These are phyloP conservation scores for Rhodotorula taiwanensis DNA, from an alignment of 768 basidiomycete genomes.

Conservation along the genomic window DNA sequence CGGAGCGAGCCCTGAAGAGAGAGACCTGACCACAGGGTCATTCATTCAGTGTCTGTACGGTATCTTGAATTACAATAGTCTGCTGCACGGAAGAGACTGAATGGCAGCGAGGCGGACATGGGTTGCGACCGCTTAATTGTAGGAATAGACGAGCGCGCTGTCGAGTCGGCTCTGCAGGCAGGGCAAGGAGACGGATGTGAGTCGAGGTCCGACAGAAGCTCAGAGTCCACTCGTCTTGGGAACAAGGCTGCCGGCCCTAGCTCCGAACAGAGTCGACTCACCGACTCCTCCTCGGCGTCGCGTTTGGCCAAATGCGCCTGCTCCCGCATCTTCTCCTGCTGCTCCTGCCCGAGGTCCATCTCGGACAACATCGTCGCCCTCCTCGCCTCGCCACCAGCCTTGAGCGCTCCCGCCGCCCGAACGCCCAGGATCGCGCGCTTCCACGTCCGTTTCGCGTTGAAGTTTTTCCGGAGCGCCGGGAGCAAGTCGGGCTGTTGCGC, in stretches of 20 bases:
- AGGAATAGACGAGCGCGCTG: background rate
- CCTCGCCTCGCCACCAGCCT: conserved; percentile 27
- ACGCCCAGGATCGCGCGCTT: conserved; percentile 28
- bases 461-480: conserved; percentile 80
- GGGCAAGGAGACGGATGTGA: background rate
- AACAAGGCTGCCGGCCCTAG: too few relatives aligned
- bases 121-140: too few relatives aligned
- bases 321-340: conserved; percentile 14
- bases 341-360: background rate
- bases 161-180: conserved; percentile 1
- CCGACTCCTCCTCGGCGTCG: conserved; percentile 32
- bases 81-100: too few relatives aligned
- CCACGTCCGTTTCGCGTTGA: conserved; percentile 79
- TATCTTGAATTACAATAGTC: too few relatives aligned
- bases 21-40: too few relatives aligned
- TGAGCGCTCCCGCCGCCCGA: conserved; percentile 24
- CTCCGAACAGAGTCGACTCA: too few relatives aligned
- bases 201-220: background rate
- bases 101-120: too few relatives aligned
- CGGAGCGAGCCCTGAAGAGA: too few relatives aligned
- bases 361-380: conserved; percentile 14
- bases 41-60: too few relatives aligned
- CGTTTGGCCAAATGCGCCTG: conserved; percentile 20
- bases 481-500: conserved; percentile 57
- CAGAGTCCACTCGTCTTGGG: too few relatives aligned